Conservation (phyloP, 75 land plant genomes). For the Isoetes taiwanensis region DNA sequence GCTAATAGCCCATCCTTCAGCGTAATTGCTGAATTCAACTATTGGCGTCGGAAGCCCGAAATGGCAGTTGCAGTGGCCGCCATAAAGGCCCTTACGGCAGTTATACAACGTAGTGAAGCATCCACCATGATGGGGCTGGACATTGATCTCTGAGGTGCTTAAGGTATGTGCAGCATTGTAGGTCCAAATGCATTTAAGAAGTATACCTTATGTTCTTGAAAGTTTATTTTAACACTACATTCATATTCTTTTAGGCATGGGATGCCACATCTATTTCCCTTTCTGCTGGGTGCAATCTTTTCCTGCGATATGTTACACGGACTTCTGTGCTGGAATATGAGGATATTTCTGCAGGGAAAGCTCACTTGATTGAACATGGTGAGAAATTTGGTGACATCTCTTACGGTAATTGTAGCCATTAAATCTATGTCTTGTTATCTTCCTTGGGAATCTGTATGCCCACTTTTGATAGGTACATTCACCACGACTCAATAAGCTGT, state of each 20-base stretch:
- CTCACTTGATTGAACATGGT: slow-evolving; percentile 88
- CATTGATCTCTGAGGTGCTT: slow-evolving; percentile 72
- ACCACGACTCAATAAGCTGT: too few species aligned
- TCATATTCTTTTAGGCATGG: too few species aligned
- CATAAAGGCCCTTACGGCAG: slow-evolving; percentile 73
- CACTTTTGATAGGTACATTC: too few species aligned
- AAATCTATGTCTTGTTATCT: slow-evolving; percentile 58
- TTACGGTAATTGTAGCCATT: too few species aligned
- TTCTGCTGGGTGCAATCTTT: slow-evolving; percentile 94
- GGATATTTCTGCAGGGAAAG: slow-evolving; percentile 71
- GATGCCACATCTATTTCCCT: slow-evolving; percentile 85
- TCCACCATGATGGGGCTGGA: slow-evolving; percentile 98
- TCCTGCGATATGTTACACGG: slow-evolving; percentile 94
- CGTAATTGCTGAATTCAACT: slow-evolving; percentile 85
- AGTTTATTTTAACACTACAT: too few species aligned
- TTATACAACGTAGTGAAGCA: slow-evolving; percentile 63
- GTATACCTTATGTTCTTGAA: too few species aligned
- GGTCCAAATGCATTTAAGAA: too few species aligned
- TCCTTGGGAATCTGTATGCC: too few species aligned
- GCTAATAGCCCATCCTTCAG: slow-evolving; percentile 33
- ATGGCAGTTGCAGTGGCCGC: slow-evolving; percentile 97
- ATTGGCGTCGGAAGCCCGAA: slow-evolving; percentile 81
- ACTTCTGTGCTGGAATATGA: slow-evolving; percentile 93
- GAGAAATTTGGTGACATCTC: slow-evolving; percentile 97
- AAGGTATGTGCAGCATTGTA: slow-evolving; percentile 39